Evolutionary conservation across 495 filamentous ascomycete genomes (phyloP), one percentile per base, ranked within the genome.

Genomic region (Podospora tetraspora): DNA sequence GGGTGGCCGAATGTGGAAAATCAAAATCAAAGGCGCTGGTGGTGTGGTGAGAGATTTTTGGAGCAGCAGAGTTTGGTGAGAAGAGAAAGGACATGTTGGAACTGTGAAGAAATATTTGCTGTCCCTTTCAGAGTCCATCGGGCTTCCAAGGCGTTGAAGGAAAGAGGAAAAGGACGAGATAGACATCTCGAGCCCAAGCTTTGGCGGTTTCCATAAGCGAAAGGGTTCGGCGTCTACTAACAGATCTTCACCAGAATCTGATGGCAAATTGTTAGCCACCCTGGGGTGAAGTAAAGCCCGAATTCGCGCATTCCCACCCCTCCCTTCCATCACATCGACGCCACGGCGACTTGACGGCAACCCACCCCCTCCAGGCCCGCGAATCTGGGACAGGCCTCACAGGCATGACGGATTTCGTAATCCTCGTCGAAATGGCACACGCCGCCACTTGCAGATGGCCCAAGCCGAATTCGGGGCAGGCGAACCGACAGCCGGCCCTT

Each of bases 341-440:
- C 61, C 64, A 63, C n/a, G 37, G 30, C 22, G 58, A 19, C 59
- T 25, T 21, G 21, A 66, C 24, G 37, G 32, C 22, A 64, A 19
- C 13, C 24, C n/a, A 30, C 32, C 32, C 32, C 64, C 16, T n/a
- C 52, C 61, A 68, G 64, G 52, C 34, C 65, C 52, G 52, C 60
- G 65, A 71, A 64, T 69, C 62, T 64, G 62, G 67, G 67, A 69
- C 57, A 9, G 60, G 11, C 19, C 9, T 61, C 37, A 9, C 63
- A 43, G 22, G 34, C 63, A 29, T 13, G 52, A 57, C 19, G 52
- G 4, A 63, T 69, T 69, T 59, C 67, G 67, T 61, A 63, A 64
- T 69, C 52, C 52, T 59, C 56, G 29, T 30, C 56, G 57, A 69
- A 69, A 69, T 69, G 65, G 65, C 67, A 69, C 62, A 60, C 62